Conservation (phyloP, 176 grass and related monocot genomes). For the Zoysia japonica region DNA sequence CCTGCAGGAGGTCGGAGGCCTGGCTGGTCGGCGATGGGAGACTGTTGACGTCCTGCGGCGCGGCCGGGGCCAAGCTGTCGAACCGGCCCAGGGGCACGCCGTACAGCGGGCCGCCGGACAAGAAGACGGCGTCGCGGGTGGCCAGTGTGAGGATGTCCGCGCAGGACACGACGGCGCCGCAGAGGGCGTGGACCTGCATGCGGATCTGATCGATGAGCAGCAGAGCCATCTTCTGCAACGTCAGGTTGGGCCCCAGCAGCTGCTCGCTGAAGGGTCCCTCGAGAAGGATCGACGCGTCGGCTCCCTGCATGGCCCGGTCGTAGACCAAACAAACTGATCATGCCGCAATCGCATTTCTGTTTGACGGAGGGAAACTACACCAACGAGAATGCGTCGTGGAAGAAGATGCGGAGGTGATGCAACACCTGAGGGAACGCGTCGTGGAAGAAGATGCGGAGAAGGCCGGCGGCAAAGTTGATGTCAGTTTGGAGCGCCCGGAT, state of each 20-base stretch:
- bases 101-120: neutral
- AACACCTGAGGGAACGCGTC: conserved; percentile 43
- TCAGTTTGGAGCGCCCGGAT: neutral
- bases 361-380: no score
- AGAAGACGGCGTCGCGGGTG: conserved; percentile 28
- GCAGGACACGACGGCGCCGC: conserved; percentile 44
- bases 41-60: neutral
- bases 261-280: conserved; percentile 21
- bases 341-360: no score
- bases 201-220: conserved; percentile 44
- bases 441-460: conserved; percentile 55
- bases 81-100: neutral
- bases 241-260: neutral
- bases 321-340: no score
- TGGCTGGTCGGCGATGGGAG: conserved; percentile 15
- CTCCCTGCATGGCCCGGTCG: conserved; percentile 5
- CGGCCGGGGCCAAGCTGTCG: neutral
- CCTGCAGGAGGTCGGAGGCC: conserved; percentile 31
- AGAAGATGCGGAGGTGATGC: no score
- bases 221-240: conserved; percentile 25
- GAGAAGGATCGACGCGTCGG: conserved; percentile 49
- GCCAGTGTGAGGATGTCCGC: conserved; percentile 46
- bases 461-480: conserved; percentile 28
- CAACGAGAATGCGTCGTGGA: no score
- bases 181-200: conserved; percentile 26